Percentiles rank a stretch among this genome's conserved stretches.
These are phyloP conservation scores for Boehmeria nivea DNA, from an alignment of 306 rosid genomes.

Conservation along the genomic window DNA sequence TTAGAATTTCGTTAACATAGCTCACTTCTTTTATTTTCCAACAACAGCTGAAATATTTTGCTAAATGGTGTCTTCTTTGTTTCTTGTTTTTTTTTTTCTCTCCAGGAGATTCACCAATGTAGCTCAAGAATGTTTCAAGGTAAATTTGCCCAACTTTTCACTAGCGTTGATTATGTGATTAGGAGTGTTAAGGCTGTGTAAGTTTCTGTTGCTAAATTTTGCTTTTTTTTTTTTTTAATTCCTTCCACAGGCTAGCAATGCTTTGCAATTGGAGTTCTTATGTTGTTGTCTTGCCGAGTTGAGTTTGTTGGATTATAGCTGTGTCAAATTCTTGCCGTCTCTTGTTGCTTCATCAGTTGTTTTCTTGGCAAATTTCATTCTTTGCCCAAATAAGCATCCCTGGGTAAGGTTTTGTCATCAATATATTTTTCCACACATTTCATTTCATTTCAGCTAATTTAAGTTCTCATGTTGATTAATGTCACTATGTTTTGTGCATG, in stretches of 20 bases:
- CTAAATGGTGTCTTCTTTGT: background rate
- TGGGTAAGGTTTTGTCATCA: slow-evolving; percentile 48
- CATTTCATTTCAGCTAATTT: background rate
- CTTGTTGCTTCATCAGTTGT: slow-evolving; percentile 71
- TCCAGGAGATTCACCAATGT: slow-evolving; percentile 55
- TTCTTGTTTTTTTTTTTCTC: slow-evolving; percentile 2
- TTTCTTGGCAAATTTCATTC: slow-evolving; percentile 63
- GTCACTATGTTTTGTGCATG: slow-evolving; percentile 9
- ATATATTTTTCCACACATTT: background rate
- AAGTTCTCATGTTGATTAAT: background rate
- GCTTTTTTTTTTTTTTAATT: slow-evolving; percentile 5
- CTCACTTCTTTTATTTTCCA: background rate
- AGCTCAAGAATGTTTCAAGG: slow-evolving; percentile 49
- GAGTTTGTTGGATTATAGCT: slow-evolving; percentile 76
- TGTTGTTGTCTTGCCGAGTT: slow-evolving; percentile 70
- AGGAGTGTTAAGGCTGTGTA: background rate
- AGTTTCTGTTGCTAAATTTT: slow-evolving; percentile 15
- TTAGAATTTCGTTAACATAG: background rate
- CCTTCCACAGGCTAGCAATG: slow-evolving; percentile 33
- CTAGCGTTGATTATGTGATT: too few relatives aligned
- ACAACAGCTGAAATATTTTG: background rate
- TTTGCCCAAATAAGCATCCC: slow-evolving; percentile 48
- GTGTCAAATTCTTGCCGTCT: slow-evolving; percentile 81
- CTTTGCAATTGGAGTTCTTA: slow-evolving; percentile 58
- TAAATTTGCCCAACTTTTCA: background rate